Base-by-base conservation (phyloP, 257 asterid genomes). In the Jacaranda mimosifolia region DNA sequence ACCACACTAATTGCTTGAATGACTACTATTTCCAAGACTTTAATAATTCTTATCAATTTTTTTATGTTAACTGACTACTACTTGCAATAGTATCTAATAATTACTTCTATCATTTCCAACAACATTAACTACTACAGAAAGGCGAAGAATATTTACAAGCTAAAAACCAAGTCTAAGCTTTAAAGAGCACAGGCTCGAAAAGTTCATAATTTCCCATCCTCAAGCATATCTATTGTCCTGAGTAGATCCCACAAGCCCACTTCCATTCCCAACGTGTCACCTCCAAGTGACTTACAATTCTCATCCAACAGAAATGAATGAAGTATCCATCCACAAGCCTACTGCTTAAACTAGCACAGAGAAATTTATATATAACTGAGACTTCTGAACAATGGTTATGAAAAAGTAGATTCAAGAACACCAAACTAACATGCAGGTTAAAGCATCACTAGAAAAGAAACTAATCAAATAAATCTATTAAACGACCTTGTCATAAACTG, bases 401-500 rank as follows among this genome's bases (percentile, higher is more conserved):
- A 42, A 39, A 73, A 67, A 10, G 15, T 17, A 77, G 53, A 36
- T 53, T 62, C 52, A 35, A 64, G n/a, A 39, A 63, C 46, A 15
- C 57, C 64, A 56, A 55, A 58, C 45, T 46, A 43, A 35, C 7
- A 56, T n/a, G 4, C 74, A 39, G 52, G 57, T 51, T 51, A 56
- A 56, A 48, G 63, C 59, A 72, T 53, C 68, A 21, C 49, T 38
- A 38, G 56, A 13, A 52, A 38, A 26, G 62, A 21, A 36, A 40
- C 4, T 18, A 19, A 68, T 9, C 10, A 7, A 11, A 69, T 10
- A 52, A 3, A 66, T 48, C 45, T 3, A 9, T 21, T 43, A 48
- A 26, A 70, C 53, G 77, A 92, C 99, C 99, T 95, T 95, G 86
- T 95, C 99, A 74, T 95, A 95, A 76, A 95, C 97, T 38, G 99